Percentiles rank a stretch among this genome's conserved stretches.
phyloP scores from a whole-genome alignment of 352 stramenopile species.

The Phytophthora aleatoria region DNA sequence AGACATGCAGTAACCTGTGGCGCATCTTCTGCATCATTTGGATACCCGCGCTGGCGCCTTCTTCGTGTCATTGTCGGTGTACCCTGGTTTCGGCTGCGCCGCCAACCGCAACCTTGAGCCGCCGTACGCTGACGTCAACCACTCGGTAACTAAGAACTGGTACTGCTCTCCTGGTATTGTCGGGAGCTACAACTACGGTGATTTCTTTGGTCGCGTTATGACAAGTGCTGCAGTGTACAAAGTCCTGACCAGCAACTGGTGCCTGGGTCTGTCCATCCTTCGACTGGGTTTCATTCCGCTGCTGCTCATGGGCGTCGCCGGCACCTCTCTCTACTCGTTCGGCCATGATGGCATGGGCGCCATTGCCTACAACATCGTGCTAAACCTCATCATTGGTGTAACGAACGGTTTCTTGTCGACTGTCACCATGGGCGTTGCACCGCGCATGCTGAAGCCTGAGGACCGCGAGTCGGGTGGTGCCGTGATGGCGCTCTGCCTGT shows the following conservation, averaged over 20 bases:
- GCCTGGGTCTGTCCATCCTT: conserved; percentile 42
- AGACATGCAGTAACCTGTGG: conserved; percentile 43
- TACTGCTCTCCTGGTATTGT: conserved; percentile 61
- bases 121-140: conserved; percentile 29
- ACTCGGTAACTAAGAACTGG: conserved; percentile 38
- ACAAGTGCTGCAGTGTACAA: conserved; percentile 56
- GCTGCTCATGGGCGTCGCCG: conserved; percentile 55
- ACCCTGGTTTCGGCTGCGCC: conserved; percentile 56
- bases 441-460: conserved; percentile 52
- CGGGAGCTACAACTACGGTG: conserved; percentile 65
- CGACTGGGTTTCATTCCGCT: conserved; percentile 60
- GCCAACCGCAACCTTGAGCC: conserved; percentile 37
- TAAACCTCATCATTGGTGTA: conserved; percentile 62
- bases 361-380: conserved; percentile 47
- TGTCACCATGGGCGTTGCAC: conserved; percentile 63
- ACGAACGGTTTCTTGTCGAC: conserved; percentile 61
- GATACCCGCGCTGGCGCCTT: conserved; percentile 50
- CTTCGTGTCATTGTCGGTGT: conserved; percentile 61
- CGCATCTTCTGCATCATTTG: conserved; percentile 60
- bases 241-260: conserved; percentile 56
- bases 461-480: conserved; percentile 63
- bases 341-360: conserved; percentile 27
- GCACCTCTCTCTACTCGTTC: conserved; percentile 60
- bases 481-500: conserved; percentile 64
- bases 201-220: conserved; percentile 61